Evolutionary conservation across 2,329 filamentous ascomycete genomes (phyloP).

Genomic region (Colletotrichum filicis): DNA sequence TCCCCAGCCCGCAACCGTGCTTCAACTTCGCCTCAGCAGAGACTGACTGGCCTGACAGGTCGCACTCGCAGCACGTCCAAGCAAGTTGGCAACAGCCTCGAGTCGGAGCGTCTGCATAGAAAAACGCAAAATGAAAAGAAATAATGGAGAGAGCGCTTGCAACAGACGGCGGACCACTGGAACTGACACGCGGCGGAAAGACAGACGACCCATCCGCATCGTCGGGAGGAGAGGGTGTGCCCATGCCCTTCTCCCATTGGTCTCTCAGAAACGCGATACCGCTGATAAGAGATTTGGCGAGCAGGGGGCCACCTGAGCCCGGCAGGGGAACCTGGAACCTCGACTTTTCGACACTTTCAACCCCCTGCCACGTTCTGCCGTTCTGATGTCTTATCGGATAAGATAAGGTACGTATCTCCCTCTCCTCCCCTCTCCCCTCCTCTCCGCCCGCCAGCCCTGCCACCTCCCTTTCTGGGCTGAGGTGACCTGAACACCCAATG

Average conservation of each 20-base stretch:
- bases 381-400: not conserved
- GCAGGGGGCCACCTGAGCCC: slow-evolving; percentile 9
- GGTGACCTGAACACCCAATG: not conserved
- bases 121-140: not conserved
- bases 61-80: not conserved
- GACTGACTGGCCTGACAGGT: not conserved
- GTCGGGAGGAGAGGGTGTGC: slow-evolving; percentile 14
- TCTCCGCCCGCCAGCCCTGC: slow-evolving; percentile 7
- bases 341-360: not conserved
- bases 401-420: not conserved
- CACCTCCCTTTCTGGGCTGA: slow-evolving; percentile 5
- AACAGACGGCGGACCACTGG: not conserved
- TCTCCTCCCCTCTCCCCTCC: too few relatives aligned
- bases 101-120: slow-evolving; percentile 4
- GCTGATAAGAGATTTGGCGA: slow-evolving; percentile 24
- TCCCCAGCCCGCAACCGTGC: not conserved
- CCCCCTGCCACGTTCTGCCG: too few relatives aligned
- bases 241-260: slow-evolving; percentile 14
- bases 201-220: slow-evolving; percentile 9
- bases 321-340: slow-evolving; percentile 16
- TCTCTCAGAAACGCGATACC: not conserved
- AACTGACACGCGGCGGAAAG: not conserved
- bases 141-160: not conserved
- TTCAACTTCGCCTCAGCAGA: not conserved
- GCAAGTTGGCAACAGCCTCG: not conserved